These are phyloP conservation scores for Colletotrichum filicis DNA, from an alignment of 2,329 filamentous ascomycete genomes.

Conservation along the genomic window DNA sequence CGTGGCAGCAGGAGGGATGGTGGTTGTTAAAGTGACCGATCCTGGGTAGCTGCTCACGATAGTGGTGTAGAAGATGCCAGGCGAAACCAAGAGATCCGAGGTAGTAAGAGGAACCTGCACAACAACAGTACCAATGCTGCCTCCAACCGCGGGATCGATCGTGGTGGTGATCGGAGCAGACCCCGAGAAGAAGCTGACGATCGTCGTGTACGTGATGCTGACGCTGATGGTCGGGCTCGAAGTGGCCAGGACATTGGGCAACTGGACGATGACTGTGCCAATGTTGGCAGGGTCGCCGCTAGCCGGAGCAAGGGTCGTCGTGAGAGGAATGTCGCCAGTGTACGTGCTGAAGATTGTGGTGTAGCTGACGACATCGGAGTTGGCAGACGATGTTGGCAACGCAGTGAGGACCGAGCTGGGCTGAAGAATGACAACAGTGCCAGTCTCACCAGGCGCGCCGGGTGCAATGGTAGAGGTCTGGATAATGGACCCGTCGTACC, in stretches of 20 bases:
- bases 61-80: background rate
- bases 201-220: background rate
- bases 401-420: background rate
- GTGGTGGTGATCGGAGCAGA: background rate
- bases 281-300: background rate
- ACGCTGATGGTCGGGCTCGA: background rate
- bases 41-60: constrained; percentile 14
- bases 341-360: constrained; percentile 9
- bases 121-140: background rate
- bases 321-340: background rate
- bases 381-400: background rate
- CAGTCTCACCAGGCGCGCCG: background rate
- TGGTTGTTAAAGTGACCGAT: constrained; percentile 12
- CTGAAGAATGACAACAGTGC: background rate
- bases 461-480: background rate
- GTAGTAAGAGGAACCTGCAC: constrained; percentile 4
- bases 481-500: background rate
- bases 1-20: background rate
- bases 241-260: background rate
- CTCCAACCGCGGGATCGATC: background rate
- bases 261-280: background rate
- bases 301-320: constrained; percentile 11
- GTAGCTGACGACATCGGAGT: background rate
- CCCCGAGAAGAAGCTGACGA: constrained; percentile 5
- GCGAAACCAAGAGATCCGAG: background rate